phyloP scores from a whole-genome alignment of 257 asterid genomes.

The Perilla frutescens region DNA sequence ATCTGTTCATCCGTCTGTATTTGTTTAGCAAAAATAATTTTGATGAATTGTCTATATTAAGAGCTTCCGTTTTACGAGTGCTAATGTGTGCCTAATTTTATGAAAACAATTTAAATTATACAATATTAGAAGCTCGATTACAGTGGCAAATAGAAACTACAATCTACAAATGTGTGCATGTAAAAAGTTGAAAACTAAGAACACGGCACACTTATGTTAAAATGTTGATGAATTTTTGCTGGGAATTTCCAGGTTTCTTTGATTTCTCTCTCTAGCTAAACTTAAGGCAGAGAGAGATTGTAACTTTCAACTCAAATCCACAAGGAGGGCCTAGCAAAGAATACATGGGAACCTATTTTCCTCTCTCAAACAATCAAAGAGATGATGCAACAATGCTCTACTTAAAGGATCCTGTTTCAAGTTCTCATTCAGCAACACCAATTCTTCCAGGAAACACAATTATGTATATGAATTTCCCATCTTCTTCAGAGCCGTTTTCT shows the following conservation, averaged over 20 bases:
- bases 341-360: conserved; percentile 61
- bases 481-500: conserved; percentile 58
- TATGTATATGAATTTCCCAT: conserved; percentile 65
- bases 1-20: neutral
- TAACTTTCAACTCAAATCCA: conserved; percentile 15
- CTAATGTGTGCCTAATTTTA: neutral
- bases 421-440: conserved; percentile 58
- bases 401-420: conserved; percentile 55
- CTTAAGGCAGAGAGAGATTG: conserved; percentile 25
- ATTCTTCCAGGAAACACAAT: conserved; percentile 50
- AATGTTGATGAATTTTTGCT: conserved; percentile 6
- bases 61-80: neutral
- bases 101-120: neutral
- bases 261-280: conserved; percentile 25
- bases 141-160: neutral
- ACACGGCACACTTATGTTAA: neutral
- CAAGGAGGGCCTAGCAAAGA: conserved; percentile 22
- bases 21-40: neutral
- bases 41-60: no score
- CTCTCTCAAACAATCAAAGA: conserved; percentile 60
- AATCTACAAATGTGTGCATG: conserved; percentile 15
- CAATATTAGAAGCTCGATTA: conserved; percentile 21
- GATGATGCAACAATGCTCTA: conserved; percentile 60
- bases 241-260: conserved; percentile 32
- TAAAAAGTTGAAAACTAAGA: neutral